A percentile compares a stretch with the other conserved stretches of the same genome.
Conservation (phyloP, 2,329 filamentous ascomycete genomes). For the Leptographium lundbergii region DNA sequence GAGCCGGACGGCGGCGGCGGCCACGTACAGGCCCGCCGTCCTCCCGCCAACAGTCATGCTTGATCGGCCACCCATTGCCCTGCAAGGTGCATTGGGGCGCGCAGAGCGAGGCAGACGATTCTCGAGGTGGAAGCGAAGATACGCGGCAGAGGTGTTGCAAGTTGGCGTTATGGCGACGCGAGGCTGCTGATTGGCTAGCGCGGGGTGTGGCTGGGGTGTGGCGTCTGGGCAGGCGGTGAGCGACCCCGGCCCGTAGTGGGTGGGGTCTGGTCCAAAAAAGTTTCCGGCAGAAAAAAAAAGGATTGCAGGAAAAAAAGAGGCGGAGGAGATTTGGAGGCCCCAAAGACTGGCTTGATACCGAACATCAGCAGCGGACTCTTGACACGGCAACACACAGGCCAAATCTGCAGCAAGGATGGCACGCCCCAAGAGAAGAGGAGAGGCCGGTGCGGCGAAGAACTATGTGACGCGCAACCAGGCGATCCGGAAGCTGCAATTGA, state of each 20-base stretch:
- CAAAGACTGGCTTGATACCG: not conserved
- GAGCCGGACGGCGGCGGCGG: conserved; percentile 67
- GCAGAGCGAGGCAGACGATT: not conserved
- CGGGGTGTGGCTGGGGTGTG: not conserved
- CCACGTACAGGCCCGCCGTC: conserved; percentile 57
- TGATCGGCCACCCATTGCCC: conserved; percentile 12
- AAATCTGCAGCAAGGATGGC: conserved; percentile 37
- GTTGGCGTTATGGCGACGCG: conserved; percentile 1
- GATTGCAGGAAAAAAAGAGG: not conserved
- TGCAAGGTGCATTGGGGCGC: not conserved
- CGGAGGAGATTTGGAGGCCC: not conserved
- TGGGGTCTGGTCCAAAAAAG: not conserved
- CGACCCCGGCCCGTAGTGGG: not conserved
- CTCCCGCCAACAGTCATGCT: conserved; percentile 16
- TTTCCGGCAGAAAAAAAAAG: conserved; percentile 5
- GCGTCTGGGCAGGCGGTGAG: not conserved
- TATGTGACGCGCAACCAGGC: conserved; percentile 96
- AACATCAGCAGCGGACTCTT: not conserved
- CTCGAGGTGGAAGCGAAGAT: not conserved
- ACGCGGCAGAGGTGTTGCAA: not conserved
- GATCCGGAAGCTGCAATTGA: conserved; percentile 95
- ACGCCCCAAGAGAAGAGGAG: conserved; percentile 84
- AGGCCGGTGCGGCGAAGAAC: conserved; percentile 89
- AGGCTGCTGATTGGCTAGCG: not conserved
- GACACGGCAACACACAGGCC: not conserved